Conservation (phyloP, 139 green algal genomes). For the Coelastrella sp. region DNA sequence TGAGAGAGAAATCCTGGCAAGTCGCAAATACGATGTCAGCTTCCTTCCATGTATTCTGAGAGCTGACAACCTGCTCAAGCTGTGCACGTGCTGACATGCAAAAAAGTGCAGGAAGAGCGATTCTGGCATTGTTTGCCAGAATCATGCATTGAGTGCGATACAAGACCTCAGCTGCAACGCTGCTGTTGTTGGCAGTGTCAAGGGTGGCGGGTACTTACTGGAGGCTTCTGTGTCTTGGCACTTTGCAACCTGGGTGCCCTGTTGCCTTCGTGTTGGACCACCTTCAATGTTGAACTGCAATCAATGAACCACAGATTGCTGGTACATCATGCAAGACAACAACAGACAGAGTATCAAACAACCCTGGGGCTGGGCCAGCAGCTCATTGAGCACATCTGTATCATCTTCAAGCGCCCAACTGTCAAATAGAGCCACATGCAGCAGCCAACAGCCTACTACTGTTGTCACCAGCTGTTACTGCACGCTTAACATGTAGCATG, state of each 20-base stretch:
- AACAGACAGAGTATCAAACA: background rate
- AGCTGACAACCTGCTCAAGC: too few relatives aligned
- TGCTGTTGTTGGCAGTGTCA: background rate
- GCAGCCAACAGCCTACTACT: too few relatives aligned
- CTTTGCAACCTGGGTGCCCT: background rate
- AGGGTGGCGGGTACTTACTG: background rate
- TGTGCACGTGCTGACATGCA: too few relatives aligned
- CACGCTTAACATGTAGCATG: too few relatives aligned
- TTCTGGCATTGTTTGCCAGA: background rate
- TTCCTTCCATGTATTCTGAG: too few relatives aligned
- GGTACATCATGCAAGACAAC: background rate
- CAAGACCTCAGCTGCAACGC: background rate
- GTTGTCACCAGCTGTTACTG: too few relatives aligned
- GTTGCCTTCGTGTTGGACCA: slow-evolving; percentile 30
- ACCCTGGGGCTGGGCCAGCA: background rate
- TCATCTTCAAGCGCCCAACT: too few relatives aligned
- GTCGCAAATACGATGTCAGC: too few relatives aligned
- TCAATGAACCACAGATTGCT: background rate
- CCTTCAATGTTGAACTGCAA: slow-evolving; percentile 5
- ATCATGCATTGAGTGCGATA: too few relatives aligned
- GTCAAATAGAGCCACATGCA: too few relatives aligned
- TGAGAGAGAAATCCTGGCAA: too few relatives aligned
- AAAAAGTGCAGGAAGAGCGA: background rate
- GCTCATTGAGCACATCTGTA: background rate
- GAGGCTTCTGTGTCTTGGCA: slow-evolving; percentile 42